A percentile compares a stretch with the other conserved stretches of the same genome.
These are phyloP conservation scores for Phytophthora kernoviae DNA, from an alignment of 352 stramenopile species.

Conservation along the genomic window DNA sequence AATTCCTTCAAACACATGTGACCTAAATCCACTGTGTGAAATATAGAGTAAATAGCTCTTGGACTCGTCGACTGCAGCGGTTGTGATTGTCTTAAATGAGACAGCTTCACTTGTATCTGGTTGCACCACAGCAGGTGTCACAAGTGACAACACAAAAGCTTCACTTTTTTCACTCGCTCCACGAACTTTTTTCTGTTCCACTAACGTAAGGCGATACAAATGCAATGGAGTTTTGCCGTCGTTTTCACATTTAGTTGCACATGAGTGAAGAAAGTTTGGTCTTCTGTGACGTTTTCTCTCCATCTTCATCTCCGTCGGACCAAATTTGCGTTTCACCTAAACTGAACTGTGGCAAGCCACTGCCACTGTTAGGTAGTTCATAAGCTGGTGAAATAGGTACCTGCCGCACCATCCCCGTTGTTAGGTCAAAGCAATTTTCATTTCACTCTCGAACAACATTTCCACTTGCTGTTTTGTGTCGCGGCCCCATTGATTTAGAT, in stretches of 20 bases:
- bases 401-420: constrained; percentile 33
- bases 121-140: constrained; percentile 33
- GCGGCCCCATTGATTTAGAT: constrained; percentile 30
- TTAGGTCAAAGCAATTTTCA: constrained; percentile 25
- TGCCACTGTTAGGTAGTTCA: constrained; percentile 39
- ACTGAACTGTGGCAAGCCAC: constrained; percentile 46
- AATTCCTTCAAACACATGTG: constrained; percentile 54
- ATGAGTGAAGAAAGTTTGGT: constrained; percentile 36
- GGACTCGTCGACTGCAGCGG: constrained; percentile 20
- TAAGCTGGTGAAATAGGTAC: constrained; percentile 41
- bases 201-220: constrained; percentile 46
- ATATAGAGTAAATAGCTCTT: constrained; percentile 61
- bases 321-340: constrained; percentile 41
- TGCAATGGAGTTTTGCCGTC: constrained; percentile 52
- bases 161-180: constrained; percentile 1
- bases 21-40: constrained; percentile 61
- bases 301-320: constrained; percentile 28
- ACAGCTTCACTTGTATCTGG: constrained; percentile 28
- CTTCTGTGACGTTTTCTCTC: not conserved
- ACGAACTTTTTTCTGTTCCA: constrained; percentile 8
- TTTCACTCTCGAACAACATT: constrained; percentile 33
- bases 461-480: constrained; percentile 34
- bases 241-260: constrained; percentile 47
- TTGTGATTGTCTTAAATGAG: constrained; percentile 41
- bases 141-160: constrained; percentile 35